Percentiles rank a stretch among this genome's conserved stretches.
Conservation (phyloP, 805 yeast species). For the Yarrowia yakushimensis region DNA sequence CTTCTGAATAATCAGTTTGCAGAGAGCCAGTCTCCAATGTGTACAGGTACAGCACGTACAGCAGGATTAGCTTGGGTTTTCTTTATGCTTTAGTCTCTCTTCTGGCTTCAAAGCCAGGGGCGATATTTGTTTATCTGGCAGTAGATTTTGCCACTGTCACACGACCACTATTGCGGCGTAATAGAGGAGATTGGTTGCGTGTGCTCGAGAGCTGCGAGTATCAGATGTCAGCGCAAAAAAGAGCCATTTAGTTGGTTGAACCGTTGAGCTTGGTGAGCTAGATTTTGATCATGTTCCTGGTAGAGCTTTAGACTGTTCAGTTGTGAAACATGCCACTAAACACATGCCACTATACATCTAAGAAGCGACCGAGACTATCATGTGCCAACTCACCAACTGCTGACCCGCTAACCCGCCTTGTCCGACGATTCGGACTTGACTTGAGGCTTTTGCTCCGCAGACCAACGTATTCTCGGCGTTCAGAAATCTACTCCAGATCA, state of each 20-base stretch:
- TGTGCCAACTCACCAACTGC: no score
- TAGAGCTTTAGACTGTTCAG: no score
- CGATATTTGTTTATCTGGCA: no score
- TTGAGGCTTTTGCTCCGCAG: background rate
- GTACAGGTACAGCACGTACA: background rate
- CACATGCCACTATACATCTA: no score
- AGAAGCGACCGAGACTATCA: no score
- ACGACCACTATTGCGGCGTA: background rate
- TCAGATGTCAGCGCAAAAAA: background rate
- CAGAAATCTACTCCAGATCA: constrained; percentile 9
- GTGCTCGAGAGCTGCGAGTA: constrained; percentile 3
- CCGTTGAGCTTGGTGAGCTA: background rate
- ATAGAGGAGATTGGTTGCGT: background rate
- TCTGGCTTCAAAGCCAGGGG: background rate
- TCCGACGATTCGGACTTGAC: background rate
- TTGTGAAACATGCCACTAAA: no score
- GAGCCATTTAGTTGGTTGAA: background rate
- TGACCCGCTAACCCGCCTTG: no score
- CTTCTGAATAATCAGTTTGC: background rate
- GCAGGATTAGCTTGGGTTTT: background rate
- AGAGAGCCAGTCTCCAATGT: background rate
- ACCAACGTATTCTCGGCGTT: background rate
- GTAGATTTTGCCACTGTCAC: constrained; percentile 8
- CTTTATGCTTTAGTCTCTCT: background rate
- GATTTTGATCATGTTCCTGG: no score